Percentiles rank a stretch among this genome's conserved stretches.
Conservation (phyloP, 129 eudicot species). For the Chrysanthemum lavandulifolium region DNA sequence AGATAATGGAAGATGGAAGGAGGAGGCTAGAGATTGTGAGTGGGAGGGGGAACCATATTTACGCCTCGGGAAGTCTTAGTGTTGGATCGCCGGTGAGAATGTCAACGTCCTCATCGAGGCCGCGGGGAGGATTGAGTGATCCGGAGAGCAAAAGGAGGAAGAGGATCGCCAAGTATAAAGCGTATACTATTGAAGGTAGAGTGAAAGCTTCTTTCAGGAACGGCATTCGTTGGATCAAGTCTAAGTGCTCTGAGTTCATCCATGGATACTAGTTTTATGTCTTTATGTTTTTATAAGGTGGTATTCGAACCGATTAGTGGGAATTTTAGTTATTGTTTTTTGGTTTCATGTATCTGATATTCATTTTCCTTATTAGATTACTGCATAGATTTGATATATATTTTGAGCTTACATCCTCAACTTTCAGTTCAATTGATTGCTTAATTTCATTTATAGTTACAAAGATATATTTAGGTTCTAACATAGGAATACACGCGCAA, state of each 20-base stretch:
- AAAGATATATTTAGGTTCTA: not conserved
- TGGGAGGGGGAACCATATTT: constrained; percentile 49
- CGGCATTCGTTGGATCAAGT: constrained; percentile 76
- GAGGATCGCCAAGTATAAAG: constrained; percentile 68
- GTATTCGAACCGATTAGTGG: not conserved
- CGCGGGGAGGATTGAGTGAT: constrained; percentile 54
- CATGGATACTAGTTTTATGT: constrained; percentile 43
- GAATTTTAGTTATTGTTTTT: too few relatives aligned
- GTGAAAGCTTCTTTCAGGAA: constrained; percentile 68
- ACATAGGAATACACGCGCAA: too few relatives aligned
- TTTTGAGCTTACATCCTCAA: not conserved
- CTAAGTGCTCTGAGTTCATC: constrained; percentile 66
- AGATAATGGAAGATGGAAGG: constrained; percentile 29
- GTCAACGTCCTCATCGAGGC: constrained; percentile 19
- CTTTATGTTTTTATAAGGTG: not conserved
- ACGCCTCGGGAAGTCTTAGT: constrained; percentile 9
- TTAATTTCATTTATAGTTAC: not conserved
- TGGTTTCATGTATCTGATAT: too few relatives aligned
- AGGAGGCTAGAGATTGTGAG: constrained; percentile 60
- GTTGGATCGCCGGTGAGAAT: constrained; percentile 19
- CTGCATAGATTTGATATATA: not conserved
- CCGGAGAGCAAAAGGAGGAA: constrained; percentile 67
- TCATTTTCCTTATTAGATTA: too few relatives aligned
- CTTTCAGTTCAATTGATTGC: constrained; percentile 4
- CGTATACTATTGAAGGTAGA: constrained; percentile 67